Evolutionary conservation across 140 eudicot species (phyloP), one percentile per base, ranked within the genome.

Genomic region (Erigeron philadelphicus): DNA sequence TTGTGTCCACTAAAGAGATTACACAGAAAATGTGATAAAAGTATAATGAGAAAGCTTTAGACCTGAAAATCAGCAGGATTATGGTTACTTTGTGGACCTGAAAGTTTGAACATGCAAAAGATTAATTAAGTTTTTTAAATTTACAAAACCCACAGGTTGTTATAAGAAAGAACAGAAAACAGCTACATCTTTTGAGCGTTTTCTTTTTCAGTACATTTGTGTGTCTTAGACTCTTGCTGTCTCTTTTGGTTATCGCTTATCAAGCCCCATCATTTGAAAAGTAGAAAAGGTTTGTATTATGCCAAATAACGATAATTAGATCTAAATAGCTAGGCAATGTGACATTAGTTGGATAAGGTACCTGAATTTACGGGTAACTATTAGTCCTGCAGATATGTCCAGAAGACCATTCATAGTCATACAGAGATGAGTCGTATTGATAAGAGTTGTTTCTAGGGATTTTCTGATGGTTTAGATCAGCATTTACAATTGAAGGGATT

Each of bases 21-120:
- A 53, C 35, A 17, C 45, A 16, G 62, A 68, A 50, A 44, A 68
- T 47, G 31, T 10, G 18, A 48, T 23, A 71, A 44, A 50, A 41
- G 21, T 53, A 57, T 64, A 62, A 35, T 41, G 54, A 58, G 46
- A 64, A 62, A 52, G 66, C 41, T 40, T 63, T 76, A 74, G 76
- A 93, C 98, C 98, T 86, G 94, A 83, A 66, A 67, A 71, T 83
- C 93, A 53, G 79, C 95, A 83, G 85, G 64, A 73, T 72, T 87
- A 62, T 82, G 89, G 48, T 81, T 83, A 80, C 80, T 72, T 64
- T 78, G 84, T 0, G 88, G 96, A 83, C 95, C 98, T 91, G 76
- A 50, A 82, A 67, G 64, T 75, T 60, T 38, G 69, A 52, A 65
- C 64, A 46, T 64, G 41, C 38, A 68, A 47, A 8, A 6, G 8